phyloP scores from a whole-genome alignment of 352 stramenopile genomes.

The Pythium brassicae region DNA sequence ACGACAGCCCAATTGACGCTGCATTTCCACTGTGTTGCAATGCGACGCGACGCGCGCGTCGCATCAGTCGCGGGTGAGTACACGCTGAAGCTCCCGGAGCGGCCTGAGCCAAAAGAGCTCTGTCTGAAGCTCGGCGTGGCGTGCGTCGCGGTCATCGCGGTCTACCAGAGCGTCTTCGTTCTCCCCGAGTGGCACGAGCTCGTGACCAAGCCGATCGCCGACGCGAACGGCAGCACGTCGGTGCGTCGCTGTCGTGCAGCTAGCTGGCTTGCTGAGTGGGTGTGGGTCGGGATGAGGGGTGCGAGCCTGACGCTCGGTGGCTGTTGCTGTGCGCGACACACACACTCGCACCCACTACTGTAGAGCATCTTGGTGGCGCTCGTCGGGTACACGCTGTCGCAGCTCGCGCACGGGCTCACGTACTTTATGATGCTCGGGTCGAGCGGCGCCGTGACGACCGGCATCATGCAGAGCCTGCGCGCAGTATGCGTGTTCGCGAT shows the following conservation, averaged over 20 bases:
- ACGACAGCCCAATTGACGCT: too few species aligned
- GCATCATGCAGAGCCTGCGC: conserved; percentile 86
- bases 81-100: conserved; percentile 74
- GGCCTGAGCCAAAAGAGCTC: conserved; percentile 65
- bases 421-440: conserved; percentile 85
- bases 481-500: conserved; percentile 82
- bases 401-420: conserved; percentile 76
- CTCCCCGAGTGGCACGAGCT: conserved; percentile 70
- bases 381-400: conserved; percentile 67
- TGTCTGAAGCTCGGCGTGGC: conserved; percentile 75
- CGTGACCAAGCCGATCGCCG: conserved; percentile 70
- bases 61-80: conserved; percentile 66
- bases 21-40: too few species aligned
- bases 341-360: too few species aligned
- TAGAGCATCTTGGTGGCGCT: conserved; percentile 63
- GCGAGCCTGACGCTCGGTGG: too few species aligned
- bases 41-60: too few species aligned
- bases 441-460: conserved; percentile 77
- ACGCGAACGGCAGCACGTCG: conserved; percentile 61
- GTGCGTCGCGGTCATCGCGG: conserved; percentile 68
- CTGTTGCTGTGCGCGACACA: too few species aligned
- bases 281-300: too few species aligned
- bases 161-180: conserved; percentile 82
- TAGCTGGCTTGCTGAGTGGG: too few species aligned
- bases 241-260: conserved; percentile 18